Evolutionary conservation across 768 basidiomycete species (phyloP), one percentile per base, ranked within the genome.

Genomic region (Omphalotus guepiniiformis): DNA sequence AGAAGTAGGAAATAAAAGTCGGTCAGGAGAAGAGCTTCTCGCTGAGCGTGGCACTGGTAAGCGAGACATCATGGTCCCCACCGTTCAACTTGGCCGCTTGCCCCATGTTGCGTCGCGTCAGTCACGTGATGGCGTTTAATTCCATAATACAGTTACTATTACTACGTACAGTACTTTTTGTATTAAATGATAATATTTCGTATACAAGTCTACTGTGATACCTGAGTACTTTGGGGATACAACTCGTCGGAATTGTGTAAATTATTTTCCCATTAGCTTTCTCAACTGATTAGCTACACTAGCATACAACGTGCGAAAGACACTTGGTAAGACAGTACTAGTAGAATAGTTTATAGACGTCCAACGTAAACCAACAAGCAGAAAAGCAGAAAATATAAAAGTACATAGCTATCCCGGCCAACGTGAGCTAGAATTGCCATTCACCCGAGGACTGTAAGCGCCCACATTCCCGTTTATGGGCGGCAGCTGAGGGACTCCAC

Each of bases 401-500:
- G 13, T 30, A 15, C 26, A 43, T 23, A 22, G 12, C n/a, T 32
- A 35, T 45, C 21, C 28, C 1, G 3, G 23, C 46, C 37, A 47
- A 4, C 46, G 46, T 29, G 25, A 21, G 18, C 23, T 29, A 8
- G 38, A 38, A 21, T 29, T 23, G 19, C 25, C 26, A 23, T 23
- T 26, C 22, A 13, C 32, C 22, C 22, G 29, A 21, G 43, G 32
- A 8, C 13, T 36, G 32, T n/a, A 27, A n/a, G n/a, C n/a, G n/a
- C n/a, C n/a, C n/a, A n/a, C n/a, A 32, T 27, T 37, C 34, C 38
- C 38, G 34, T 38, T 47, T 21, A 47, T 18, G 15, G 46, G 46
- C 11, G 45, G 45, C 22, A 47, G 27, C 18, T 47, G 45, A 15
- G 35, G 35, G 8, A 27, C 23, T 8, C 36, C 45, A 19, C 35